Evolutionary conservation across 2,329 filamentous ascomycete species (phyloP), one percentile per base, ranked within the genome.

Genomic region (Penicillium sp.): DNA sequence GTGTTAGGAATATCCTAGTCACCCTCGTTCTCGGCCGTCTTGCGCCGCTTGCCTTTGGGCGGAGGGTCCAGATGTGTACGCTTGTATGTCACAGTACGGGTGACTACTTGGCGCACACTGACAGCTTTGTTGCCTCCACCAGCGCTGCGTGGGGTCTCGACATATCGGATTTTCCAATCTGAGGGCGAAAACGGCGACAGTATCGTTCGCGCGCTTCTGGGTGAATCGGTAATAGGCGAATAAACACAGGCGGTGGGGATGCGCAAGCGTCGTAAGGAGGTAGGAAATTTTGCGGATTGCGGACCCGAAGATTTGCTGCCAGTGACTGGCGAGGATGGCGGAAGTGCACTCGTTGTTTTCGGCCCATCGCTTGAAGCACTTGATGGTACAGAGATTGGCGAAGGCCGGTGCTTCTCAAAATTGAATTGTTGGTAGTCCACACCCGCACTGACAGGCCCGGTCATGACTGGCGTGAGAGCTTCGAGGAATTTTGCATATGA

Each of bases 401-500:
- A 63, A 39, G 61, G 59, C 27, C 56, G 55, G 13, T 56, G 54
- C 33, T 53, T 60, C 42, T 67, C 62, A 28, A 63, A 59, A 18
- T 52, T 60, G 40, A 64, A 64, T 37, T 76, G 75, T 36, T 69
- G 65, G 54, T 79, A 78, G 59, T 76, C 77, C 49, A 74, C 73
- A 43, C 74, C 72, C 36, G 83, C 79, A 41, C 80, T 76, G 40
- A 80, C 72, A 7, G 87, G 86, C 54, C 84, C 34, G n/a, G 11
- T 81, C 49, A 90, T 76, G 13, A 85, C 75, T 1, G 80, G 80
- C 1, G 80, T 85, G 71, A 94, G 82, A 51, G 84, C 83, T 72
- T 90, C 91, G 54, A 97, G 83, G 65, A 96, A 97, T 64, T 97
- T 90, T 57, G 88, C 85, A 66, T 97, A 97, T 49, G 91, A 90